Base-by-base conservation (phyloP, 306 rosid species). In the Gastrolobium bilobum region DNA sequence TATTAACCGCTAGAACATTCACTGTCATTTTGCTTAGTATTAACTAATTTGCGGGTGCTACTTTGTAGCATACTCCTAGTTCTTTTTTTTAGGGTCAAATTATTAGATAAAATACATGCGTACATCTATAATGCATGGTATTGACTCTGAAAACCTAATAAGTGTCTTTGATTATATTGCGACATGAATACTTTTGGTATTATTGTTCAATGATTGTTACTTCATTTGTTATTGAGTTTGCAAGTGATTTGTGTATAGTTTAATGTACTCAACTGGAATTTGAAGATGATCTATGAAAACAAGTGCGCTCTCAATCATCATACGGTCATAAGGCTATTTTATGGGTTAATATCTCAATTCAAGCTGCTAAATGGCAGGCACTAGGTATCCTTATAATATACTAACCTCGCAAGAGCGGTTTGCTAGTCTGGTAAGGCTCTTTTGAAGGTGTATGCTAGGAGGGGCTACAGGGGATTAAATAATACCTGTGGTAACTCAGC, bases 1-100 rank as follows among this genome's bases (percentile, higher is more conserved):
- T 88, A 86, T 83, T 87, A 84, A 87, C 87, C 85, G 43, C 64
- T 68, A 73, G 79, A 82, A 67, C 78, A 67, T 48, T 33, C 79
- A 82, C 53, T 63, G 43, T 69, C 82, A 74, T 73, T 56, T 73
- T 74, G 72, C 81, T 75, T 50, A 85, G 88, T 70, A 51, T 79
- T 83, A 85, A 80, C 86, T 60, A 60, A 68, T 73, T 44, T 78
- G 73, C 81, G 34, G 59, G 71, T 74, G 89, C 80, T 79, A 51
- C 85, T 79, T 76, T 73, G 79, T 72, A 76, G 80, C 87, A 58
- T 76, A 39, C 82, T 70, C 68, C 76, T 71, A 71, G 70, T 71
- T 73, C 79, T 68, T 71, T 52, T 75, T 59, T 69, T 5, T 38
- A 50, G 66, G 43, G 52, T 76, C 48, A 46, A 35, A 50, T 79